Conservation (phyloP, 768 basidiomycete species). For the Collybiopsis luxurians region DNA sequence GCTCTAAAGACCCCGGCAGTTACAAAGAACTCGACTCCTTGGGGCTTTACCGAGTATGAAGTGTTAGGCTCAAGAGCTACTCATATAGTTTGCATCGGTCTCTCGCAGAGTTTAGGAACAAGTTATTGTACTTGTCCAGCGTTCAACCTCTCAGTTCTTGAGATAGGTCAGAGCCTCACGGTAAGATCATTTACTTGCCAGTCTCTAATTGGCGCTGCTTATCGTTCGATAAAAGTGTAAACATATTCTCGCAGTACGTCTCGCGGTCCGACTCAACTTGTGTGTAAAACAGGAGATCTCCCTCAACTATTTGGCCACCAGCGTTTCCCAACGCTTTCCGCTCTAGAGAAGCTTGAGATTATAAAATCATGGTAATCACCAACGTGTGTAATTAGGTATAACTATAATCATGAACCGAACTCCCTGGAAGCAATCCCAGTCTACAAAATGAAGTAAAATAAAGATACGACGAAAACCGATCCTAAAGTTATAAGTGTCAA, state of each 20-base stretch:
- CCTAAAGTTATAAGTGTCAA: too few relatives aligned
- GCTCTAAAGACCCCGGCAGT: too few relatives aligned
- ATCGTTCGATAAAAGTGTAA: conserved; percentile 73
- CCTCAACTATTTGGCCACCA: conserved; percentile 3
- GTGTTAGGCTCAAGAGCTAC: conserved; percentile 65
- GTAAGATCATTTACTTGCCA: conserved; percentile 32
- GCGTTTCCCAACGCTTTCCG: not conserved
- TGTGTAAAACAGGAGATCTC: not conserved
- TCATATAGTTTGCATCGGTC: conserved; percentile 55
- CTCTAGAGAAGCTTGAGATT: not conserved
- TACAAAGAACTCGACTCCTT: conserved; percentile 54
- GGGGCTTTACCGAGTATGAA: conserved; percentile 61
- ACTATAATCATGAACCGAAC: too few relatives aligned
- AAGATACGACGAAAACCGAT: too few relatives aligned
- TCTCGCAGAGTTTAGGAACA: conserved; percentile 34
- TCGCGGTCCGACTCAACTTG: conserved; percentile 50
- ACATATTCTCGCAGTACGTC: conserved; percentile 65
- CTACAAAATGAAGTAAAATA: too few relatives aligned
- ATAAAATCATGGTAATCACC: not conserved
- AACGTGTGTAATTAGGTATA: too few relatives aligned
- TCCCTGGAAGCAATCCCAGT: too few relatives aligned
- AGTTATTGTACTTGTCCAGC: conserved; percentile 77
- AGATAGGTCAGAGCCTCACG: conserved; percentile 61
- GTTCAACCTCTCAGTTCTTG: conserved; percentile 62
- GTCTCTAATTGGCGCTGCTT: not conserved